Evolutionary conservation across 2,329 filamentous ascomycete genomes (phyloP), one percentile per base, ranked within the genome.

Genomic region (Cordyceps cateniannulata): DNA sequence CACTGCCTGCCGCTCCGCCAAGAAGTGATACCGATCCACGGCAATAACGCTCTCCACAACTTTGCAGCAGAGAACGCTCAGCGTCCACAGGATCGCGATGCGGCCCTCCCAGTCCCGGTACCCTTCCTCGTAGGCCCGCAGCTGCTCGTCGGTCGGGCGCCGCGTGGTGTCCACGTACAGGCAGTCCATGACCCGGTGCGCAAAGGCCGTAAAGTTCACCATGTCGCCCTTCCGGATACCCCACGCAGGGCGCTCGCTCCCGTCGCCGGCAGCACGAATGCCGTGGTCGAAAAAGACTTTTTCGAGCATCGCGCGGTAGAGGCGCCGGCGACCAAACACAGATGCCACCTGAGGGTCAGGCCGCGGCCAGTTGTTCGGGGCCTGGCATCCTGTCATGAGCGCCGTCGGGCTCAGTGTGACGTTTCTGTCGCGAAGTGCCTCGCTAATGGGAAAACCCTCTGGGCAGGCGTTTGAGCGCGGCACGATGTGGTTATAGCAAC

Each of bases 391-490:
- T 2, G 69, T 69, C 71, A 73, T 73, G 14, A 73, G 59, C 6
- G 70, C 71, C 14, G 70, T 72, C 8, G 70, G 60, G 27, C 67
- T 71, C 27, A 73, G 58, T 3, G 35, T 52, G n/a, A 73, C 63
- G 3, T 60, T 29, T 25, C 51, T 64, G 5, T 35, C 35, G 24
- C 67, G 63, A 32, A 73, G 49, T 14, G 49, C 71, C 0, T 68
- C 65, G 2, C 76, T 80, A 59, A 82, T 73, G 18, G 69, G 66
- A 18, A 72, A 70, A 20, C 73, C 73, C 7, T 71, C 66, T 0
- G 76, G 74, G 18, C 75, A 75, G 42, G 70, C 61, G 5, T 72
- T 69, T 1, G 79, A 72, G 8, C 61, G 64, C 5, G 68, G 66
- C 2, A 66, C 55, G 22, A 73, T 70, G 59, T 73, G 71, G 59